These are phyloP conservation scores for Proliferodiscus dingleyae DNA, from an alignment of 2,329 filamentous ascomycete genomes.

Conservation along the genomic window DNA sequence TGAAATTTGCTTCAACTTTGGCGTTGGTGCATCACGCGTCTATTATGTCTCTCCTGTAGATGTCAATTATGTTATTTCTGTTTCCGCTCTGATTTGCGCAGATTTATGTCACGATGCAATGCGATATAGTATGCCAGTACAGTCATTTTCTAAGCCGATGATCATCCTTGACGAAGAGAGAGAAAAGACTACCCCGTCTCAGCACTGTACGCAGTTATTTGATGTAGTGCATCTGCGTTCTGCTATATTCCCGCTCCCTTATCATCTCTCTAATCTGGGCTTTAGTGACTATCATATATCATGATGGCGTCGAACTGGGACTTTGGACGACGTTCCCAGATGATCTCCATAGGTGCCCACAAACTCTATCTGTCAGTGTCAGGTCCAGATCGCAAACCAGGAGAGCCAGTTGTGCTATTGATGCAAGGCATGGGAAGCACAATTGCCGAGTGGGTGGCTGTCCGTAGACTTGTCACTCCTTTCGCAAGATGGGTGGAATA, in stretches of 20 bases:
- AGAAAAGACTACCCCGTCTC: no score
- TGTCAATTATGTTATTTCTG: no score
- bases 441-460: constrained; percentile 23
- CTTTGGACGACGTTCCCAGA: constrained; percentile 9
- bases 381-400: constrained; percentile 20
- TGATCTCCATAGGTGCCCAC: constrained; percentile 21
- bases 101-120: no score
- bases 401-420: constrained; percentile 21
- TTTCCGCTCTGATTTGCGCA: no score
- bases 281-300: neutral
- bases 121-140: no score
- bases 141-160: no score
- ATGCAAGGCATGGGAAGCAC: constrained; percentile 23
- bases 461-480: constrained; percentile 17
- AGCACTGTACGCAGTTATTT: no score
- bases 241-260: neutral
- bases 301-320: constrained; percentile 6
- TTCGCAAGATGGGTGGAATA: constrained; percentile 23
- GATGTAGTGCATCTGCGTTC: no score
- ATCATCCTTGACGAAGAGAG: no score
- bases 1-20: no score
- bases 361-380: constrained; percentile 19
- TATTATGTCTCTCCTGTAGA: no score
- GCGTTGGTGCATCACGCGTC: no score
- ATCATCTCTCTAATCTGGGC: neutral